A percentile compares a stretch with the other conserved stretches of the same genome.
Evolutionary conservation across 768 basidiomycete genomes (phyloP).

Genomic region (Kwoniella dendrophila): DNA sequence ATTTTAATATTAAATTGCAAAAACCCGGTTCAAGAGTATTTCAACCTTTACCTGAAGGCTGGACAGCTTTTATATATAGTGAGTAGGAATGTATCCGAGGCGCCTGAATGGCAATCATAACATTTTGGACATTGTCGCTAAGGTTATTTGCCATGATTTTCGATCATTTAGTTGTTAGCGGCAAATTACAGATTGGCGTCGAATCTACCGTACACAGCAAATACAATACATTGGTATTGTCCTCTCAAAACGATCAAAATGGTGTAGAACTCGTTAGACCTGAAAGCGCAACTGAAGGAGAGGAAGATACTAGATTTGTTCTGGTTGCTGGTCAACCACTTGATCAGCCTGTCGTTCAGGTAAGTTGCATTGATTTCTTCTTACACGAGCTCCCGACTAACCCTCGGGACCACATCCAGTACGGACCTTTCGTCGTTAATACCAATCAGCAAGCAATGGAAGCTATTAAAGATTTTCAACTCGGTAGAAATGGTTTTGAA

Average conservation of each 20-base stretch:
- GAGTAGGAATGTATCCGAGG: conserved; percentile 40
- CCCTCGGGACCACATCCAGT: conserved; percentile 30
- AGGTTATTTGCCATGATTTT: not conserved
- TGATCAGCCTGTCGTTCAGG: conserved; percentile 80
- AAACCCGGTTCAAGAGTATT: conserved; percentile 67
- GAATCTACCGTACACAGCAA: conserved; percentile 58
- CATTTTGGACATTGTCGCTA: not conserved
- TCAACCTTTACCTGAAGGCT: conserved; percentile 79
- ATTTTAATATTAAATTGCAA: conserved; percentile 74
- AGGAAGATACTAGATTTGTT: conserved; percentile 72
- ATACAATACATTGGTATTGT: conserved; percentile 84
- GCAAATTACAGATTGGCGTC: conserved; percentile 67
- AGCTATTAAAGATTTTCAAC: conserved; percentile 79
- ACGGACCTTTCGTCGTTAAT: conserved; percentile 69
- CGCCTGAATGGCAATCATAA: not conserved
- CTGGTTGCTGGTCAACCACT: conserved; percentile 85
- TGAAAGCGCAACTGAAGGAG: conserved; percentile 54
- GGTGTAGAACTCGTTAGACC: conserved; percentile 67
- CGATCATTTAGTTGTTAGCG: conserved; percentile 64
- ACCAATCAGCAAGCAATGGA: conserved; percentile 75
- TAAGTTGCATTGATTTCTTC: conserved; percentile 1
- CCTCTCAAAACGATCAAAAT: conserved; percentile 63
- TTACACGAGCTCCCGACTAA: conserved; percentile 66
- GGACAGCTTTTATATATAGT: conserved; percentile 90
- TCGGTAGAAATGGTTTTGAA: conserved; percentile 85